These are phyloP conservation scores for Metschnikowia orientalis DNA, from an alignment of 805 yeast species.

Conservation along the genomic window DNA sequence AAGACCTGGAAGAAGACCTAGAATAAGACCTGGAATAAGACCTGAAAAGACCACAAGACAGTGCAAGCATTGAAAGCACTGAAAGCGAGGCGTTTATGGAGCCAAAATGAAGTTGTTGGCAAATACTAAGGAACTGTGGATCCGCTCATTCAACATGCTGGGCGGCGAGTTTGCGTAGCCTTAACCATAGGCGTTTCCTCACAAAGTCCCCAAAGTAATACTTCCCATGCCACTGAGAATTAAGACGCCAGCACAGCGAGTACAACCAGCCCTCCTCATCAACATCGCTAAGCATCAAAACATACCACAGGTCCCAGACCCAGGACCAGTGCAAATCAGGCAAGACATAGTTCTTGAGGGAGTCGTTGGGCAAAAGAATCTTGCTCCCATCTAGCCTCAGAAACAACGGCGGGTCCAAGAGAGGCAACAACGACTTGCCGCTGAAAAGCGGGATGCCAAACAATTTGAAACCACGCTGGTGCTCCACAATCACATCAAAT, in stretches of 20 bases:
- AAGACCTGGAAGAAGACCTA: too few species aligned
- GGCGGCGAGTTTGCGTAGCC: conserved; percentile 36
- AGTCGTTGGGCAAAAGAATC: conserved; percentile 23
- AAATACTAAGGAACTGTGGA: too few species aligned
- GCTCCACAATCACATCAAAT: conserved; percentile 47
- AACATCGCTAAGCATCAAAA: conserved; percentile 63
- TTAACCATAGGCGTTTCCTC: conserved; percentile 62
- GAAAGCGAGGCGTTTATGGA: too few species aligned
- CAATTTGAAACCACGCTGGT: conserved; percentile 50
- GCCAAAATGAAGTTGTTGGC: too few species aligned
- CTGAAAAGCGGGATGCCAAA: conserved; percentile 51
- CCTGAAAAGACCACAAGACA: too few species aligned
- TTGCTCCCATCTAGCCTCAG: conserved; percentile 42
- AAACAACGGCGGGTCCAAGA: conserved; percentile 48
- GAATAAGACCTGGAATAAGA: too few species aligned
- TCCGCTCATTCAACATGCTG: neutral
- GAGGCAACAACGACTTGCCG: conserved; percentile 42
- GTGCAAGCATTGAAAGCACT: too few species aligned
- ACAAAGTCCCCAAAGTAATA: conserved; percentile 56
- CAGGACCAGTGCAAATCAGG: conserved; percentile 64
- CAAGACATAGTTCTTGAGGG: conserved; percentile 37
- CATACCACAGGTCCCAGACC: conserved; percentile 71
- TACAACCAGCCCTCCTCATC: conserved; percentile 88
- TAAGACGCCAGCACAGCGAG: conserved; percentile 36
- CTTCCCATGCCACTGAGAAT: conserved; percentile 59